Conservation (phyloP, 1,139 yeast species). For the Blastobotrys indianensis region DNA sequence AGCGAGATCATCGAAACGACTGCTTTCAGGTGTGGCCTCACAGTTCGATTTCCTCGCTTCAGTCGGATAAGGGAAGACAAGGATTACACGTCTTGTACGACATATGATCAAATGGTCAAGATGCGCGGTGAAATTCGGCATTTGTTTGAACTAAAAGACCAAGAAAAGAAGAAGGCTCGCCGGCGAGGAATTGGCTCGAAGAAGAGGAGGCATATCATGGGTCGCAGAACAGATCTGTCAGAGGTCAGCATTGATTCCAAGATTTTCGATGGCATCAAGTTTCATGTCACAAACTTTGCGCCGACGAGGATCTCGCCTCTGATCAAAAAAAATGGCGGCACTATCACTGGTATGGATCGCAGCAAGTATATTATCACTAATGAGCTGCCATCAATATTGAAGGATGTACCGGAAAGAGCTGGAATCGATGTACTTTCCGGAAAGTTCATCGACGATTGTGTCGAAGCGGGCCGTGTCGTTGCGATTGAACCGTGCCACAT, state of each 20-base stretch:
- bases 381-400: slow-evolving; percentile 45
- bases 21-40: slow-evolving; percentile 58
- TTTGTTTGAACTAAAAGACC: slow-evolving; percentile 13
- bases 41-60: slow-evolving; percentile 74
- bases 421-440: slow-evolving; percentile 59
- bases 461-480: slow-evolving; percentile 40
- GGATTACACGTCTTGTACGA: slow-evolving; percentile 48
- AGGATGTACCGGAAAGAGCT: slow-evolving; percentile 36
- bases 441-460: slow-evolving; percentile 66
- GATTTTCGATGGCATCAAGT: background rate
- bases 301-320: slow-evolving; percentile 20
- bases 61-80: slow-evolving; percentile 66
- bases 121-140: slow-evolving; percentile 20
- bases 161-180: background rate
- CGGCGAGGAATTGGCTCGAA: background rate
- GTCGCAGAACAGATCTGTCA: background rate
- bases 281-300: slow-evolving; percentile 2
- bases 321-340: slow-evolving; percentile 31
- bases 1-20: slow-evolving; percentile 55
- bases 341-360: slow-evolving; percentile 16
- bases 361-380: slow-evolving; percentile 33
- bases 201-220: background rate
- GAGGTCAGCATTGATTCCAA: background rate
- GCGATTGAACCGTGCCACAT: slow-evolving; percentile 59
- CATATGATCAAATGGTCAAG: slow-evolving; percentile 44